Conservation (phyloP, 2,329 filamentous ascomycete species). For the Colletotrichum sp. region DNA sequence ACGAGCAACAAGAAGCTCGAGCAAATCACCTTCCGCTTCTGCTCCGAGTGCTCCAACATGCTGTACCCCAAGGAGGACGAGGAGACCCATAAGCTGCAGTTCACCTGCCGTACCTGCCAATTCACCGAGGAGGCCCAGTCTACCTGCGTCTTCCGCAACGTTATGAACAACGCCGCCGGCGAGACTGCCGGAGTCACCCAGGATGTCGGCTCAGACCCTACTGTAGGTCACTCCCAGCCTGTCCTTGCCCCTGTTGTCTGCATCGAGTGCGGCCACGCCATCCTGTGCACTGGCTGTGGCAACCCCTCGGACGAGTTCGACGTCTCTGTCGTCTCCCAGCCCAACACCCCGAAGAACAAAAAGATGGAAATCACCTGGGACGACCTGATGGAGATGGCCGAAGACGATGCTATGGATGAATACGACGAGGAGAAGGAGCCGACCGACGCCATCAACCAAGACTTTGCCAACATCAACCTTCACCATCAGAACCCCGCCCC, state of each 20-base stretch:
- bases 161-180: conserved; percentile 87
- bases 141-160: conserved; percentile 94
- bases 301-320: conserved; percentile 23
- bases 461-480: conserved; percentile 1
- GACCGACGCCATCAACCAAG: conserved; percentile 7
- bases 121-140: conserved; percentile 87
- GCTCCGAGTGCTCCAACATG: conserved; percentile 98
- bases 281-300: conserved; percentile 48
- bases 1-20: conserved; percentile 61
- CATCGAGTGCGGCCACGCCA: conserved; percentile 49
- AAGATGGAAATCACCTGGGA: conserved; percentile 13
- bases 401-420: conserved; percentile 38
- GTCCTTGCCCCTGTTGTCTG: conserved; percentile 40
- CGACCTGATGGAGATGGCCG: conserved; percentile 25
- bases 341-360: not conserved
- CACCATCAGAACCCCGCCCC: not conserved
- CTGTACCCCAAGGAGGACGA: conserved; percentile 96
- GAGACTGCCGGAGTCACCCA: conserved; percentile 97
- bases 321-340: not conserved
- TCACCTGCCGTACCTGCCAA: conserved; percentile 94
- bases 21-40: conserved; percentile 97
- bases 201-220: conserved; percentile 96
- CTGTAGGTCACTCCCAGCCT: conserved; percentile 75
- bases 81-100: conserved; percentile 83
- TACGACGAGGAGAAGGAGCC: conserved; percentile 41